Evolutionary conservation across 2,329 filamentous ascomycete species (phyloP).

Genomic region (Cercospora citrullina): DNA sequence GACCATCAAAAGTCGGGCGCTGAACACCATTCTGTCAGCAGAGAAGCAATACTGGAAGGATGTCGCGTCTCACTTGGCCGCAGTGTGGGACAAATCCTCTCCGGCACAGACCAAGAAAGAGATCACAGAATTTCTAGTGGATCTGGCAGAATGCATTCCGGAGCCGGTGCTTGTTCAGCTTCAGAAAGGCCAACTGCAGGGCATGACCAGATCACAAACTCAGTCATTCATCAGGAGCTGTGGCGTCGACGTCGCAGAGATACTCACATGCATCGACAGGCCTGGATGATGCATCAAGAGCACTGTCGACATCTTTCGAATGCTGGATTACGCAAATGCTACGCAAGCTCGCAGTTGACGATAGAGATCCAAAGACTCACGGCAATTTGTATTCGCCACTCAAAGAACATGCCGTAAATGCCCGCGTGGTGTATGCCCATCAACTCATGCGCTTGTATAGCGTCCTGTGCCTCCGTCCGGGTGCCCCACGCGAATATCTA

Average conservation of each 20-base stretch:
- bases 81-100: constrained; percentile 34
- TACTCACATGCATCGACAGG: constrained; percentile 7
- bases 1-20: constrained; percentile 38
- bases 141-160: constrained; percentile 46
- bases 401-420: not conserved
- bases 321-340: not conserved
- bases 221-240: constrained; percentile 38
- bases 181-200: constrained; percentile 49
- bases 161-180: constrained; percentile 55
- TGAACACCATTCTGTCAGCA: constrained; percentile 32
- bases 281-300: not conserved
- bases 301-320: not conserved
- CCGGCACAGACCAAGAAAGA: constrained; percentile 43
- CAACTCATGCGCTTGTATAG: not conserved
- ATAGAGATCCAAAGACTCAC: not conserved
- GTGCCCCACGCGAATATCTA: not conserved
- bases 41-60: constrained; percentile 12
- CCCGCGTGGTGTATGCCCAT: not conserved
- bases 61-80: constrained; percentile 36
- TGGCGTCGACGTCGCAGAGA: constrained; percentile 23
- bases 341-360: not conserved
- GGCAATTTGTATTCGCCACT: not conserved
- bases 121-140: constrained; percentile 46
- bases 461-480: not conserved
- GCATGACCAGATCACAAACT: constrained; percentile 43